Conservation (phyloP, 345 rosid genomes). For the Turnera subulata region DNA sequence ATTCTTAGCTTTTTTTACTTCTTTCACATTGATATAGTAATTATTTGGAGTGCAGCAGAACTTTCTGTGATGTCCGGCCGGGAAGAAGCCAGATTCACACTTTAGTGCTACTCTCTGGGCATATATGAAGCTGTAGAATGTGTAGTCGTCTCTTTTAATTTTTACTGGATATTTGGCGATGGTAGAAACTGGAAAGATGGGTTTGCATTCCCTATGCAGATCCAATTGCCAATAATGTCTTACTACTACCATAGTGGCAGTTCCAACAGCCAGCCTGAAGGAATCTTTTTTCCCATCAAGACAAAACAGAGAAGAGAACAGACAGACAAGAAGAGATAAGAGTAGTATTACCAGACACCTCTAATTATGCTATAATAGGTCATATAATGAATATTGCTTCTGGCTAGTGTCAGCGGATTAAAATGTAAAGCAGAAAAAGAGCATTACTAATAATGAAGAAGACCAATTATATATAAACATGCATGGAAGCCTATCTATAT, state of each 20-base stretch:
- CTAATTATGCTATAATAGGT: conserved; percentile 26
- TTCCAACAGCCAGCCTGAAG: conserved; percentile 35
- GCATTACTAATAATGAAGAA: no score
- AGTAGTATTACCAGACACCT: conserved; percentile 15
- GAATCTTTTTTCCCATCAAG: conserved; percentile 50
- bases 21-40: no score
- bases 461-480: no score
- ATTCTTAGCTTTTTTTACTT: background rate
- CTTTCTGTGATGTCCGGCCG: background rate
- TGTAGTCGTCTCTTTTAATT: background rate
- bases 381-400: conserved; percentile 4
- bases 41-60: no score
- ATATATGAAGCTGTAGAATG: background rate
- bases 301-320: conserved; percentile 36
- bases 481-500: no score
- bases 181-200: conserved; percentile 11
- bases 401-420: conserved; percentile 21
- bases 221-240: conserved; percentile 30
- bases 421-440: no score
- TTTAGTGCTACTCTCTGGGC: conserved; percentile 6
- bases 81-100: conserved; percentile 10
- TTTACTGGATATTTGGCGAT: conserved; percentile 8
- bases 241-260: conserved; percentile 14
- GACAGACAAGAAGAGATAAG: conserved; percentile 10
- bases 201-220: conserved; percentile 39